phyloP scores from a whole-genome alignment of 176 grass and related monocot species.

The Eremochloa ophiuroides region DNA sequence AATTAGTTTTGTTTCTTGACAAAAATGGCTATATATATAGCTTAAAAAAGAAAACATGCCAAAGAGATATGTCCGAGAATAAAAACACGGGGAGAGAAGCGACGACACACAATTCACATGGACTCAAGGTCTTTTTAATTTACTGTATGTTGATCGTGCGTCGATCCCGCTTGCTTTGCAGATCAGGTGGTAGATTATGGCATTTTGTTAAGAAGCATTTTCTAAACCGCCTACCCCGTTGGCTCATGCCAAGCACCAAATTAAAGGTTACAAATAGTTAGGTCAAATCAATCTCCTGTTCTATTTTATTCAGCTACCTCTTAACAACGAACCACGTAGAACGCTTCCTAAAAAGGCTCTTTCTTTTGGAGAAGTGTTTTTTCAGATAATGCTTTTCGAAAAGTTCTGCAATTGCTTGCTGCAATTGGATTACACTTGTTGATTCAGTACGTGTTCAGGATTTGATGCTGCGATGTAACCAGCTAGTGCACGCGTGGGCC shows the following conservation, averaged over 20 bases:
- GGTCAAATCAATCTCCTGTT: not conserved
- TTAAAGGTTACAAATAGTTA: not conserved
- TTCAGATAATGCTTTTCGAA: not conserved
- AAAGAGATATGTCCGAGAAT: too few relatives aligned
- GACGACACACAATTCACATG: not conserved
- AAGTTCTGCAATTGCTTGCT: not conserved
- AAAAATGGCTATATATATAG: too few relatives aligned
- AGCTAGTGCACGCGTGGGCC: conserved; percentile 12
- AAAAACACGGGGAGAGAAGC: too few relatives aligned
- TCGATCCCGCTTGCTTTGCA: not conserved
- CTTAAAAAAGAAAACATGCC: too few relatives aligned
- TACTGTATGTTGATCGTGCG: not conserved
- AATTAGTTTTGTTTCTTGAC: too few relatives aligned
- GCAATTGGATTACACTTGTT: not conserved
- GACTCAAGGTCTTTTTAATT: not conserved
- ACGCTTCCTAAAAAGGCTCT: not conserved
- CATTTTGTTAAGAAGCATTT: conserved; percentile 27
- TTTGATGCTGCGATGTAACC: not conserved
- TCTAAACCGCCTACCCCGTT: not conserved
- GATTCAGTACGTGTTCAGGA: not conserved
- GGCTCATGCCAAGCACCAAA: not conserved
- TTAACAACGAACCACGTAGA: not conserved
- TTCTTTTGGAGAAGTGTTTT: not conserved
- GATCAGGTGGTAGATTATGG: not conserved
- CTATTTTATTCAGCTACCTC: conserved; percentile 7